Evolutionary conservation across 1,284 basidiomycete genomes (phyloP), one percentile per base, ranked within the genome.

Genomic region (Leccinum angustisporum): DNA sequence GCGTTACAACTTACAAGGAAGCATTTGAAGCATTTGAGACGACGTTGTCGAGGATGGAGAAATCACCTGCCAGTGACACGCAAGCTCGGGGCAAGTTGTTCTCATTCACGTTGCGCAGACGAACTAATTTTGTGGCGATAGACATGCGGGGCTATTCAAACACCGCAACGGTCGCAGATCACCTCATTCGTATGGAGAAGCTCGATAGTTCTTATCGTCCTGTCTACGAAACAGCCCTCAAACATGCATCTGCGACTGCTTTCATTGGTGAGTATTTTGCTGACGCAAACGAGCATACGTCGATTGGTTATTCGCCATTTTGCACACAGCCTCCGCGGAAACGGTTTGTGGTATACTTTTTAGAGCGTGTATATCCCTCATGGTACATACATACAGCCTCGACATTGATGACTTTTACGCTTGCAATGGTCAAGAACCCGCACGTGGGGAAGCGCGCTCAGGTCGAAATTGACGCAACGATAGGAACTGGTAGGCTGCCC

Each of bases 91-190:
- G n/a, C n/a, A n/a, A n/a, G n/a, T n/a, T n/a, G n/a, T n/a, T n/a
- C n/a, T n/a, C n/a, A n/a, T n/a, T n/a, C n/a, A n/a, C n/a, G n/a
- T n/a, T n/a, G n/a, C n/a, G n/a, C n/a, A n/a, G n/a, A n/a, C n/a
- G n/a, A n/a, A n/a, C n/a, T n/a, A n/a, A n/a, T n/a, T n/a, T n/a
- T n/a, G n/a, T n/a, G n/a, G n/a, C n/a, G n/a, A n/a, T n/a, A n/a
- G n/a, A n/a, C n/a, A n/a, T n/a, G n/a, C n/a, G 21, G 6, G 46
- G 58, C 5, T 4, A 52, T 2, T 14, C 57, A 27, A 36, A 56
- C 31, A 3, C 25, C 8, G 46, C 59, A 1, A 66, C 68, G 64
- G 60, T 61, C 14, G 27, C 58, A 6, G 65, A 66, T 16, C 63
- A 64, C 13, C 36, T 67, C 25, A 33, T 16, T 52, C 60, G 60